Evolutionary conservation across 345 rosid genomes (phyloP).

Genomic region (Gossypium ekmanianum): DNA sequence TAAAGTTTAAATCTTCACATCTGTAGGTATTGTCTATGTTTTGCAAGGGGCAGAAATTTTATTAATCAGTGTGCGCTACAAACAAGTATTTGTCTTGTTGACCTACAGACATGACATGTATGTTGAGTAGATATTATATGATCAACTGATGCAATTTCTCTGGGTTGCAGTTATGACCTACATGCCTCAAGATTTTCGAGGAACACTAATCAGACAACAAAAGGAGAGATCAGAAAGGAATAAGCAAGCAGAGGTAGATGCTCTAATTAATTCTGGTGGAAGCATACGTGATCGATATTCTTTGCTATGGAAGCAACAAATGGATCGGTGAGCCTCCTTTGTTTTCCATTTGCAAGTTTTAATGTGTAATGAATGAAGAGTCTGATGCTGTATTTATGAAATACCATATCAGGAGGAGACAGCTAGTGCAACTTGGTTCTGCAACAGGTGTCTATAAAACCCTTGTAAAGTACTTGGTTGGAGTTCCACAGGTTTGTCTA

Average conservation of each 20-base stretch:
- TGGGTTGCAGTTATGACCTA: conserved; percentile 83
- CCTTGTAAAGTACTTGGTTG: conserved; percentile 93
- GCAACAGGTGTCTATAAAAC: conserved; percentile 98
- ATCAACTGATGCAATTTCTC: neutral
- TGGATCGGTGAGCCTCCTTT: conserved; percentile 65
- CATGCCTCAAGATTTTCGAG: conserved; percentile 99
- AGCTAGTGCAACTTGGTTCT: conserved; percentile 91
- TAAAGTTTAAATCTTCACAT: no score
- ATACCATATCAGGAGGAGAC: conserved; percentile 67
- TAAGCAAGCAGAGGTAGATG: conserved; percentile 92
- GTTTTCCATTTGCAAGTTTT: conserved; percentile 14
- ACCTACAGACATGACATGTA: neutral
- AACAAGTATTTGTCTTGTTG: neutral
- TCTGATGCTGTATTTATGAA: conserved; percentile 20
- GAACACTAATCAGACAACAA: conserved; percentile 77
- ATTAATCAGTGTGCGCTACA: neutral
- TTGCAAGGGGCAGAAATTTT: neutral
- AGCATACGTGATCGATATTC: conserved; percentile 75
- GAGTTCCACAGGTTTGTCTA: conserved; percentile 89
- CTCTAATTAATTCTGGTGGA: conserved; percentile 72
- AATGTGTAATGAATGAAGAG: conserved; percentile 10
- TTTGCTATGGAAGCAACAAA: conserved; percentile 91
- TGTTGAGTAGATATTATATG: neutral
- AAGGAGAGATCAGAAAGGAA: conserved; percentile 96
- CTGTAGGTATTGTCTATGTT: neutral